These are phyloP conservation scores for Dothistroma pini DNA, from an alignment of 2,329 filamentous ascomycete species.

Conservation along the genomic window DNA sequence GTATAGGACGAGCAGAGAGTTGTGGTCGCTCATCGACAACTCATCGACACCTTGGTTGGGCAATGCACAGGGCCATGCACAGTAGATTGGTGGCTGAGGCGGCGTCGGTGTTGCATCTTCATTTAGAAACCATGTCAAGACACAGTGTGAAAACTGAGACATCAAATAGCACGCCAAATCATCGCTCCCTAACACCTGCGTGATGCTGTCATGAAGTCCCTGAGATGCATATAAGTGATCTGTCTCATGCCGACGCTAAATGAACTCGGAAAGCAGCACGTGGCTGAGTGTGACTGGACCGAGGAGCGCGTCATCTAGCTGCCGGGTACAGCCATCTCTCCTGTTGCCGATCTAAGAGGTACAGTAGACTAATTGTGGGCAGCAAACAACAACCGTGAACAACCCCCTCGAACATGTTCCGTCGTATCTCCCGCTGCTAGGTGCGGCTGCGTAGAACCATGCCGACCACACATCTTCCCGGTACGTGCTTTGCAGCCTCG, in stretches of 20 bases:
- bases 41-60: too few relatives aligned
- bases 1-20: too few relatives aligned
- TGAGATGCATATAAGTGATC: too few relatives aligned
- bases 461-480: slow-evolving; percentile 28
- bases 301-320: too few relatives aligned
- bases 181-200: not conserved
- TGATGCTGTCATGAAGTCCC: not conserved
- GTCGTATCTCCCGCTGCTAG: slow-evolving; percentile 6
- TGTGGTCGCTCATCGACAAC: too few relatives aligned
- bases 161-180: too few relatives aligned
- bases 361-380: not conserved
- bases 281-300: not conserved
- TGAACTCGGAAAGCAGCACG: not conserved
- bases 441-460: slow-evolving; percentile 13
- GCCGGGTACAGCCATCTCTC: not conserved
- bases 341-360: not conserved
- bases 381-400: not conserved
- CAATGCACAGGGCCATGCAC: too few relatives aligned
- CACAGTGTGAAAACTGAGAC: too few relatives aligned
- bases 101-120: too few relatives aligned
- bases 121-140: too few relatives aligned
- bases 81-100: too few relatives aligned
- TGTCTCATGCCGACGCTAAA: too few relatives aligned
- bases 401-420: not conserved
- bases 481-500: not conserved